A percentile compares a stretch with the other conserved stretches of the same genome.
phyloP scores from a whole-genome alignment of 768 basidiomycete species.

The Podaxis sp. region DNA sequence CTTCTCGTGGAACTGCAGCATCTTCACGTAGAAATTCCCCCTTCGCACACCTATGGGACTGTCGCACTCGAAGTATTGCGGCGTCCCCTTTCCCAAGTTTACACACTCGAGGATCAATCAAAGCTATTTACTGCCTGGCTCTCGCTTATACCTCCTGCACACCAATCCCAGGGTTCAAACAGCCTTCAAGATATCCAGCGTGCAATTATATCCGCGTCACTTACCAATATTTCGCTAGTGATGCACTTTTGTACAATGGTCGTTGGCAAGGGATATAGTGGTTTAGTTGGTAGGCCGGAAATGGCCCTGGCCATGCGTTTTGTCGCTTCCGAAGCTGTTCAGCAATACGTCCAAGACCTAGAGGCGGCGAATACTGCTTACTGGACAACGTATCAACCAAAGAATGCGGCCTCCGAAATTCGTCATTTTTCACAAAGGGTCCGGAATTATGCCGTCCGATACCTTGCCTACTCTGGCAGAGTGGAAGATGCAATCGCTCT shows the following conservation, averaged over 20 bases:
- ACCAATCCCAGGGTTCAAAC: background rate
- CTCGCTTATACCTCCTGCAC: conserved; percentile 25
- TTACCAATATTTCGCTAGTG: conserved; percentile 24
- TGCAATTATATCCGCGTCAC: conserved; percentile 20
- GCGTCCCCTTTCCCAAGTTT: conserved; percentile 1
- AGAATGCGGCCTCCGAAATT: conserved; percentile 1
- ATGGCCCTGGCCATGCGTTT: conserved; percentile 41
- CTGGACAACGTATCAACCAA: conserved; percentile 12
- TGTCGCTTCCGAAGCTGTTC: conserved; percentile 27
- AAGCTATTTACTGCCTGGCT: conserved; percentile 27
- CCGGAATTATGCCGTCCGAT: conserved; percentile 36
- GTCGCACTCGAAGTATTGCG: conserved; percentile 23
- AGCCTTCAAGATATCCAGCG: conserved; percentile 19
- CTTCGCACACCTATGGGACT: conserved; percentile 22
- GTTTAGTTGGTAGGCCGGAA: conserved; percentile 16
- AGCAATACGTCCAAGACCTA: conserved; percentile 36
- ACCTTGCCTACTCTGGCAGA: conserved; percentile 33
- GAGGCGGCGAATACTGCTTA: conserved; percentile 20
- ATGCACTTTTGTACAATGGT: conserved; percentile 28
- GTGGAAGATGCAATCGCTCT: conserved; percentile 39
- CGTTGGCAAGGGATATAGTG: conserved; percentile 34
- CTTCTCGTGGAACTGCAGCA: conserved; percentile 28
- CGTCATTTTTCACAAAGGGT: conserved; percentile 18
- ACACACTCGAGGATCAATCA: conserved; percentile 11
- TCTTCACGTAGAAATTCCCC: conserved; percentile 24